Percentiles rank a stretch among this genome's conserved stretches.
Evolutionary conservation across 139 green algal genomes (phyloP).

Genomic region (Pleodorina starrii): DNA sequence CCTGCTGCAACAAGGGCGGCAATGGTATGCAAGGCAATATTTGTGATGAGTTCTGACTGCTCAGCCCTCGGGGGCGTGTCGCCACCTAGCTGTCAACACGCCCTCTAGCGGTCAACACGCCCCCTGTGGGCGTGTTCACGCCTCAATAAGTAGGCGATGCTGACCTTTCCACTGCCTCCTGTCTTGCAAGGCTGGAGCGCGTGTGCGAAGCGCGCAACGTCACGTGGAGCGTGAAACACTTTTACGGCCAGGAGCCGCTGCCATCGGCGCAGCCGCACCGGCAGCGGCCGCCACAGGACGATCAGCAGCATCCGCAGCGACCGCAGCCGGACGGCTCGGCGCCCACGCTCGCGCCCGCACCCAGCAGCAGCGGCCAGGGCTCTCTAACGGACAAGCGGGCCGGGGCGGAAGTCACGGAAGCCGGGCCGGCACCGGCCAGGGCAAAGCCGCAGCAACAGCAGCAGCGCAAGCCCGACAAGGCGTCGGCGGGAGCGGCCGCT

Average conservation of each 20-base stretch:
- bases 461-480: constrained; percentile 35
- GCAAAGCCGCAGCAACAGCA: constrained; percentile 11
- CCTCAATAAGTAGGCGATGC: too few species aligned
- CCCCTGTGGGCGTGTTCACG: too few species aligned
- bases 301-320: neutral
- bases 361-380: neutral
- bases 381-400: neutral
- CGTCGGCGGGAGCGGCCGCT: neutral
- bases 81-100: too few species aligned
- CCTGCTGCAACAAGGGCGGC: too few species aligned
- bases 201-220: constrained; percentile 63
- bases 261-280: neutral
- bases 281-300: neutral
- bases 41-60: too few species aligned
- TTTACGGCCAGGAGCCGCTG: constrained; percentile 28
- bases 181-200: constrained; percentile 60
- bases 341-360: neutral
- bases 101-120: too few species aligned
- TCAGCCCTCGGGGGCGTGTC: too few species aligned
- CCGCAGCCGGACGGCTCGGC: neutral
- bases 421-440: neutral
- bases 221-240: constrained; percentile 55
- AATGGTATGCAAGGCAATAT: too few species aligned
- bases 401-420: neutral
- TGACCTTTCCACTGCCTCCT: too few species aligned